A percentile compares a stretch with the other conserved stretches of the same genome.
phyloP scores from a whole-genome alignment of 768 basidiomycete species.

The Termitomyces sp. region DNA sequence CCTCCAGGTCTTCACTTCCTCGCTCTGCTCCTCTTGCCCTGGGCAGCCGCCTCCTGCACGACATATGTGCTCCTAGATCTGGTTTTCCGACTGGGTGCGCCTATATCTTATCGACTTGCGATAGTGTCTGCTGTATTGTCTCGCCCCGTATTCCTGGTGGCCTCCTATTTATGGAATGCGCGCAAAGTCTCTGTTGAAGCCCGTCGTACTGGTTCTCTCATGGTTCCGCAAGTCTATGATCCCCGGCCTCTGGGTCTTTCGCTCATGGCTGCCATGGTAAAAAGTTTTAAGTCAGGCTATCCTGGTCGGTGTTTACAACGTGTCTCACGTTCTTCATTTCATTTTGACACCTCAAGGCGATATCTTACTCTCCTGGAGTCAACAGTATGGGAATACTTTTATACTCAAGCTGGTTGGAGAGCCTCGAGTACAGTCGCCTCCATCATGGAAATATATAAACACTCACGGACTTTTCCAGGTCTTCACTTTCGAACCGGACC shows the following conservation, averaged over 20 bases:
- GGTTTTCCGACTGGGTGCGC: neutral
- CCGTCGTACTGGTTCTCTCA: conserved; percentile 19
- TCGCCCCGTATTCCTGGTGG: conserved; percentile 1
- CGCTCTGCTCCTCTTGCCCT: neutral
- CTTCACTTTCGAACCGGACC: conserved; percentile 38
- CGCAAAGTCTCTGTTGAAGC: neutral
- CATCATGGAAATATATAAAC: no score
- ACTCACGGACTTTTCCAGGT: conserved; percentile 20
- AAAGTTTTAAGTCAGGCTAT: conserved; percentile 20
- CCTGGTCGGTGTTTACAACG: conserved; percentile 14
- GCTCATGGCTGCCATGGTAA: conserved; percentile 17
- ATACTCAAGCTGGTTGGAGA: conserved; percentile 23
- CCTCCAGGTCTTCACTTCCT: conserved; percentile 10
- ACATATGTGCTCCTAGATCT: conserved; percentile 3
- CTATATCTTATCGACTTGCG: neutral
- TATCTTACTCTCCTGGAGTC: conserved; percentile 18
- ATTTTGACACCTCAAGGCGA: conserved; percentile 17
- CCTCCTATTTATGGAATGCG: neutral
- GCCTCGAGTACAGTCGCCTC: conserved; percentile 18
- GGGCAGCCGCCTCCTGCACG: neutral
- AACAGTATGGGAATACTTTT: conserved; percentile 19
- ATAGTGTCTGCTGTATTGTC: conserved; percentile 4
- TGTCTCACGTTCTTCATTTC: neutral
- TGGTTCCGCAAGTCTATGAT: conserved; percentile 26
- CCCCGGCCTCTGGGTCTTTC: conserved; percentile 33